Evolutionary conservation across 2,329 filamentous ascomycete genomes (phyloP).

Genomic region (Colletotrichum shisoi): DNA sequence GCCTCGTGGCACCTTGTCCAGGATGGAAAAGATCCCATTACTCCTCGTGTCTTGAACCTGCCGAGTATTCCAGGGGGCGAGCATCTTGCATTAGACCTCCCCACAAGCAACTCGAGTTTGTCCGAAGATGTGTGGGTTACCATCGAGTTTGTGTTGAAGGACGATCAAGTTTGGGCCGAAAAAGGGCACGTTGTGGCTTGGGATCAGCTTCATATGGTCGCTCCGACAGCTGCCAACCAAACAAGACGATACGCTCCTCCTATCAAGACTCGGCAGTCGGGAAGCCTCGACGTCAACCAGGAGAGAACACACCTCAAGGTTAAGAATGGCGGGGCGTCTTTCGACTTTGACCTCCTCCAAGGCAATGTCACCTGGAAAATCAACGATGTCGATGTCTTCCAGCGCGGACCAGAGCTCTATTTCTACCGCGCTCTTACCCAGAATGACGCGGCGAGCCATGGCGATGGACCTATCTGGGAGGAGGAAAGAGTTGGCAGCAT

Average conservation of each 20-base stretch:
- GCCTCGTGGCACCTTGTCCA: slow-evolving; percentile 52
- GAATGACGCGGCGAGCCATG: slow-evolving; percentile 33
- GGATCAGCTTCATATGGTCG: slow-evolving; percentile 38
- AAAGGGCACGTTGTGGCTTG: slow-evolving; percentile 38
- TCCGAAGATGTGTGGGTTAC: slow-evolving; percentile 34
- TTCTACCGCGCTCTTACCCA: slow-evolving; percentile 40
- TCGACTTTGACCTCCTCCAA: slow-evolving; percentile 39
- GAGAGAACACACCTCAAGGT: slow-evolving; percentile 17
- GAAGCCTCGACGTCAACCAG: background rate
- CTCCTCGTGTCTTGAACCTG: background rate
- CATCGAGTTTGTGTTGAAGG: slow-evolving; percentile 33
- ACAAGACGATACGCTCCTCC: slow-evolving; percentile 2
- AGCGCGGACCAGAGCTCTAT: slow-evolving; percentile 38
- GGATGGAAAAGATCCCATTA: slow-evolving; percentile 3
- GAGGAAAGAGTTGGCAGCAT: slow-evolving; percentile 20
- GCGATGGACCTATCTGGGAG: slow-evolving; percentile 34
- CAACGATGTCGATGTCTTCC: slow-evolving; percentile 32
- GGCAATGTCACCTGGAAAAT: slow-evolving; percentile 39
- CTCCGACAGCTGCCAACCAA: background rate
- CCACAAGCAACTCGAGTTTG: background rate
- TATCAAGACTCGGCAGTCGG: background rate
- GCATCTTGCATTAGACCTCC: background rate
- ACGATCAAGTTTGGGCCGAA: slow-evolving; percentile 35
- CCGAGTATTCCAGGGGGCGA: slow-evolving; percentile 19
- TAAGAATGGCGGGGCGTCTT: slow-evolving; percentile 19